Evolutionary conservation across 805 yeast species (phyloP).

Genomic region (Saturnispora hagleri): DNA sequence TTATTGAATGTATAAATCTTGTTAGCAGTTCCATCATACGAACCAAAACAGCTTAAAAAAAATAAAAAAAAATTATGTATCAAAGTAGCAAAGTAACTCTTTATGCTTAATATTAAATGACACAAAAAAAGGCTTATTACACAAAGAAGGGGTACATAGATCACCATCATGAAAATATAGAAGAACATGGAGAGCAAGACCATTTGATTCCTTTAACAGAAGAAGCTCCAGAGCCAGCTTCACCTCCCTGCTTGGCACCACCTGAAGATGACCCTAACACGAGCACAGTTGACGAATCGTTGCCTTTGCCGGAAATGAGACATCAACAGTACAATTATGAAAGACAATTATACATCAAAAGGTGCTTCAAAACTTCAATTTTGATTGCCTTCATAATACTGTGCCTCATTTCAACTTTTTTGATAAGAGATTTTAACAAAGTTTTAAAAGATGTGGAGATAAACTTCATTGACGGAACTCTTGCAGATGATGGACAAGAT

Average conservation of each 20-base stretch:
- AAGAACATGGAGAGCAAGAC: background rate
- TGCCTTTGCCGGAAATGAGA: slow-evolving; percentile 5
- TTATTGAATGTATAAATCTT: slow-evolving; percentile 17
- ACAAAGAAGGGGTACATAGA: background rate
- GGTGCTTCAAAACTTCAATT: background rate
- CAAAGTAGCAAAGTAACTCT: background rate
- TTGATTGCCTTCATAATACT: background rate
- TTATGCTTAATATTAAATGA: background rate
- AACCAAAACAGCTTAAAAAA: background rate
- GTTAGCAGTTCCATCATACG: background rate
- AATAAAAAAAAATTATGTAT: background rate
- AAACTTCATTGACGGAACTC: background rate
- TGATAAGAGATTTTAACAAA: background rate
- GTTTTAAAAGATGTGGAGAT: background rate
- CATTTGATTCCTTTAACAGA: background rate
- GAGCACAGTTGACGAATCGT: background rate
- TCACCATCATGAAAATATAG: background rate
- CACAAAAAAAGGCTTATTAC: background rate
- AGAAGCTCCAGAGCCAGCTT: slow-evolving; percentile 4
- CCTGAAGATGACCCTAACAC: slow-evolving; percentile 4
- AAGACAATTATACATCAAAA: background rate
- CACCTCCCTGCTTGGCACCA: background rate
- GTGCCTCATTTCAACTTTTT: background rate
- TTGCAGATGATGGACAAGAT: background rate
- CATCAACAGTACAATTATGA: slow-evolving; percentile 1